phyloP scores from a whole-genome alignment of 2,329 filamentous ascomycete species.

The Coniochaeta sp. region DNA sequence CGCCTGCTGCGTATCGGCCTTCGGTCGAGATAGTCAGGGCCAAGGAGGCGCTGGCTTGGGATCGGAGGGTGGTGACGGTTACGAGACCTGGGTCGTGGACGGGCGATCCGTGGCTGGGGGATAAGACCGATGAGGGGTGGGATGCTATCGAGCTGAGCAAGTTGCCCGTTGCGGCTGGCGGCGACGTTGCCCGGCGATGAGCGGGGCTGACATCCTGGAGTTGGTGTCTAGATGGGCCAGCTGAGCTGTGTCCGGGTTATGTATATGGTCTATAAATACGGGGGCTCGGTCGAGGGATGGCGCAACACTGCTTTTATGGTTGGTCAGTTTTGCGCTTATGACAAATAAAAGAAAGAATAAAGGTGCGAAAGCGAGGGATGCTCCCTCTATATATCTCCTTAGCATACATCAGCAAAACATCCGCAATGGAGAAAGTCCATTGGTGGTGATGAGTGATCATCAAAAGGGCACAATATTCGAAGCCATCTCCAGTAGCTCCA shows the following conservation, averaged over 20 bases:
- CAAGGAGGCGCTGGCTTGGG: slow-evolving; percentile 12
- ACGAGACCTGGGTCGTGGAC: slow-evolving; percentile 4
- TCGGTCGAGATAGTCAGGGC: slow-evolving; percentile 10
- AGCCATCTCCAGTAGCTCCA: no score
- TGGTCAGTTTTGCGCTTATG: no score
- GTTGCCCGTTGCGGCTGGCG: background rate
- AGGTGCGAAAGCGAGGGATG: no score
- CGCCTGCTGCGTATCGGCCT: slow-evolving; percentile 1
- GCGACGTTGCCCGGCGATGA: background rate
- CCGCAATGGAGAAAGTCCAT: no score
- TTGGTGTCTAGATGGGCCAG: slow-evolving; percentile 12
- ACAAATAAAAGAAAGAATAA: no score
- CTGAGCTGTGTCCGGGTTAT: slow-evolving; percentile 8
- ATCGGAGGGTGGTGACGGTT: slow-evolving; percentile 7
- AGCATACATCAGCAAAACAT: no score
- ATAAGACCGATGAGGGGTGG: slow-evolving; percentile 7
- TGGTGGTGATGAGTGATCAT: background rate
- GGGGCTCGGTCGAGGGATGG: background rate
- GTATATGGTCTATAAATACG: background rate
- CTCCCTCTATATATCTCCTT: no score
- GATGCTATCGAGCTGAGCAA: slow-evolving; percentile 8
- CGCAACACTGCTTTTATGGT: no score
- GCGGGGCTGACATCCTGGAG: background rate
- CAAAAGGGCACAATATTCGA: no score
- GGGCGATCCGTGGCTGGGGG: slow-evolving; percentile 6